phyloP scores from a whole-genome alignment of 306 rosid species.

The Quercus robur region DNA sequence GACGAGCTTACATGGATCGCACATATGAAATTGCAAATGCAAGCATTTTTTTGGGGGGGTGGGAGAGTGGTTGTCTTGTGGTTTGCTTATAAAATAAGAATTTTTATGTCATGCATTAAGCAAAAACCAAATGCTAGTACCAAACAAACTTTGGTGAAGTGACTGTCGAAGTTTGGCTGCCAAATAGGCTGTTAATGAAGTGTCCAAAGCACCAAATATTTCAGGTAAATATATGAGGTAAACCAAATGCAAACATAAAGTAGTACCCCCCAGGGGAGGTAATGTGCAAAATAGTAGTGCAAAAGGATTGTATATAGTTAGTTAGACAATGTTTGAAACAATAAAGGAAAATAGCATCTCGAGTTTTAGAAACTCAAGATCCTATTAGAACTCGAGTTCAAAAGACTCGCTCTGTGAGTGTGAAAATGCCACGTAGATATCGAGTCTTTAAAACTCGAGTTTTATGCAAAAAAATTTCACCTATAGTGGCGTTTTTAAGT shows the following conservation, averaged over 20 bases:
- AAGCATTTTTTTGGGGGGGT: constrained; percentile 24
- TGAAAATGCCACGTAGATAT: no score
- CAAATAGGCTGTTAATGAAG: constrained; percentile 20
- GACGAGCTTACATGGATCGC: constrained; percentile 5
- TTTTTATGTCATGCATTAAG: constrained; percentile 8
- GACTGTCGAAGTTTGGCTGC: constrained; percentile 65
- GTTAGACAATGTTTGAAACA: no score
- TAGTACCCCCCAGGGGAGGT: no score
- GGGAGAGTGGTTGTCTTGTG: constrained; percentile 37
- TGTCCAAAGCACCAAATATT: background rate
- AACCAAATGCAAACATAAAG: constrained; percentile 27
- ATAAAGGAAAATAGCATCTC: no score
- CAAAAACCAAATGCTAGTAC: constrained; percentile 17
- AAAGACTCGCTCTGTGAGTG: no score
- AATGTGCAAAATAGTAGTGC: no score
- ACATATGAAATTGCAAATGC: constrained; percentile 13
- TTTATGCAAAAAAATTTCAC: no score
- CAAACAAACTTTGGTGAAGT: constrained; percentile 24
- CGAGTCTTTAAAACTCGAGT: no score
- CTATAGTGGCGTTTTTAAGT: no score
- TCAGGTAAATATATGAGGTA: constrained; percentile 8
- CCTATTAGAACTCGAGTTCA: no score
- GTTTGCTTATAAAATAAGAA: constrained; percentile 19
- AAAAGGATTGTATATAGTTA: no score
- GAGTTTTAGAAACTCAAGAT: no score